A percentile compares a stretch with the other conserved stretches of the same genome.
Evolutionary conservation across 2,329 filamentous ascomycete species (phyloP).

Genomic region (Botrytis fragariae): DNA sequence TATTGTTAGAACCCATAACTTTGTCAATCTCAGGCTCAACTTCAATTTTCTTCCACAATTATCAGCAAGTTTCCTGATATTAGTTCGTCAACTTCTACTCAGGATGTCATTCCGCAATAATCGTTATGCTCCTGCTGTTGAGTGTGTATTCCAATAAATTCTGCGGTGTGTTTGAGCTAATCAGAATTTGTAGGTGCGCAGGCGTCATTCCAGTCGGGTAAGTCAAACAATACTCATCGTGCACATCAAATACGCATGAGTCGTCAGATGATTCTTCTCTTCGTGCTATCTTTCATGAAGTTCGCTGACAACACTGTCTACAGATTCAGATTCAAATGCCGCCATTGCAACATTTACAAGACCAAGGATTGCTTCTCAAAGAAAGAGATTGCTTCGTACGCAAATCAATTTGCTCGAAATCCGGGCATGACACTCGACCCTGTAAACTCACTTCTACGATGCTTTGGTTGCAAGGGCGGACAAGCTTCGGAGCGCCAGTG

Average conservation of each 20-base stretch:
- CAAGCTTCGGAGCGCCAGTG: constrained; percentile 49
- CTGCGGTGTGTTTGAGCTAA: neutral
- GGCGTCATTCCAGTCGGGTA: constrained; percentile 1
- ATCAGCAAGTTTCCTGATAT: too few species aligned
- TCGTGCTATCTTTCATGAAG: neutral
- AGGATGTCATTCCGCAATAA: constrained; percentile 1
- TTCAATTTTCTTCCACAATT: neutral
- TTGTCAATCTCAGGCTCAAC: neutral
- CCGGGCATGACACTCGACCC: constrained; percentile 23
- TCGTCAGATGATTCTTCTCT: neutral
- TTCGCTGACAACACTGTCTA: neutral
- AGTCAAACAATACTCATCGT: neutral
- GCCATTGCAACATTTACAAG: constrained; percentile 32
- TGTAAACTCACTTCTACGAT: constrained; percentile 37
- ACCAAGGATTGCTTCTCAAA: constrained; percentile 44
- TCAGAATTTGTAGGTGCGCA: neutral
- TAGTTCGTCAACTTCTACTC: neutral
- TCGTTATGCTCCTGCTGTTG: neutral
- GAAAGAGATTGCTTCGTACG: constrained; percentile 45
- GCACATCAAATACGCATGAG: neutral
- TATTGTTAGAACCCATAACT: neutral
- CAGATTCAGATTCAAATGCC: constrained; percentile 22
- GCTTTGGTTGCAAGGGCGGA: constrained; percentile 45
- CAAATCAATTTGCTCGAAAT: constrained; percentile 23
- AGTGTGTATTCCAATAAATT: neutral